These are phyloP conservation scores for Neoarthrinium moseri DNA, from an alignment of 2,329 filamentous ascomycete genomes.

Conservation along the genomic window DNA sequence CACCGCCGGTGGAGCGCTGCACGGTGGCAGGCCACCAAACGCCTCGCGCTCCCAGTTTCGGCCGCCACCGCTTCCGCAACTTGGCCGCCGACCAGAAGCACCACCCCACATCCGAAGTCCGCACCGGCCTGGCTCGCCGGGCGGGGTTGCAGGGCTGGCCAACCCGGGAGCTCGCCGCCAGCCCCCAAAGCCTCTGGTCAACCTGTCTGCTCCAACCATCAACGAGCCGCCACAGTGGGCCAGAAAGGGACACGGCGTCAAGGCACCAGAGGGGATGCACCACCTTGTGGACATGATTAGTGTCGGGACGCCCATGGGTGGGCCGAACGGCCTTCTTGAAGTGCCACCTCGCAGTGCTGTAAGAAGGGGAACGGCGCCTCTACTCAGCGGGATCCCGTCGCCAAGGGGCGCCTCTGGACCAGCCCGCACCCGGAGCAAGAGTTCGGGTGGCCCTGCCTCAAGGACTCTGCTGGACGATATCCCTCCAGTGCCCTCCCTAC, in stretches of 20 bases:
- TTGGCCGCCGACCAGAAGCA: not conserved
- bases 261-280: slow-evolving; percentile 26
- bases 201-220: slow-evolving; percentile 19
- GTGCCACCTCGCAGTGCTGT: slow-evolving; percentile 23
- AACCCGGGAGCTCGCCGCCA: slow-evolving; percentile 16
- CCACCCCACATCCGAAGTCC: not conserved
- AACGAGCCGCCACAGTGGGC: slow-evolving; percentile 29
- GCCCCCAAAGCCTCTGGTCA: slow-evolving; percentile 26
- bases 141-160: too few relatives aligned
- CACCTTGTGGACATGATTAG: slow-evolving; percentile 29
- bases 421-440: slow-evolving; percentile 27
- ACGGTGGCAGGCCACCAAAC: not conserved
- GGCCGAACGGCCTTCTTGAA: slow-evolving; percentile 12
- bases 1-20: slow-evolving; percentile 5
- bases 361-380: slow-evolving; percentile 16
- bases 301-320: slow-evolving; percentile 13
- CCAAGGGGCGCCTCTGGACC: slow-evolving; percentile 8
- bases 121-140: slow-evolving; percentile 1
- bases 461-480: slow-evolving; percentile 12
- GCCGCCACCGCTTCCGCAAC: slow-evolving; percentile 5
- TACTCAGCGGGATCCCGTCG: not conserved
- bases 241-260: slow-evolving; percentile 28
- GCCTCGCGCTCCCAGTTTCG: slow-evolving; percentile 8
- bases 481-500: slow-evolving; percentile 26
- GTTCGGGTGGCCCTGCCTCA: slow-evolving; percentile 17